phyloP scores from a whole-genome alignment of 2,329 filamentous ascomycete genomes.

The Trichothecium roseum region DNA sequence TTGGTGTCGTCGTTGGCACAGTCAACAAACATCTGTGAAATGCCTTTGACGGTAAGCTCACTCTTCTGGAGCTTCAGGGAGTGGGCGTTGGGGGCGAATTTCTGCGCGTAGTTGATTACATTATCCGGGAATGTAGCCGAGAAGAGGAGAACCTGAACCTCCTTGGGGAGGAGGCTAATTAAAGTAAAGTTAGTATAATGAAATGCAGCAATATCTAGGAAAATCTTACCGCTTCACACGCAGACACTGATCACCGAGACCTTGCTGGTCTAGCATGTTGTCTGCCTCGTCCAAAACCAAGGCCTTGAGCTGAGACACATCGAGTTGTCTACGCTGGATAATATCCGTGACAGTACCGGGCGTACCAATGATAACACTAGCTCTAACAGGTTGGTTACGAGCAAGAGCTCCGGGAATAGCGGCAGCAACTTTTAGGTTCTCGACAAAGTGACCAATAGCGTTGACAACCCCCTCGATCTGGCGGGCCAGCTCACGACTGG shows the following conservation, averaged over 20 bases:
- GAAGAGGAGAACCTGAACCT: constrained; percentile 84
- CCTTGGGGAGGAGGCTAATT: constrained; percentile 57
- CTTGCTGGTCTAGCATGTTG: constrained; percentile 96
- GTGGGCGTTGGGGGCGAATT: constrained; percentile 79
- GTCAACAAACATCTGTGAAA: constrained; percentile 96
- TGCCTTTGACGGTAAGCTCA: constrained; percentile 91
- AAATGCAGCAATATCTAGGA: neutral
- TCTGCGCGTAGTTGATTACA: constrained; percentile 72
- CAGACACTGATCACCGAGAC: constrained; percentile 88
- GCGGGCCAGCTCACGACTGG: constrained; percentile 85
- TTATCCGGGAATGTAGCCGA: constrained; percentile 87
- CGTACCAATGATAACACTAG: constrained; percentile 81
- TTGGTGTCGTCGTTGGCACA: constrained; percentile 75
- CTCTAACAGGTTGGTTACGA: constrained; percentile 58
- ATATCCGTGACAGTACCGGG: constrained; percentile 88
- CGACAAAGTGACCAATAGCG: constrained; percentile 75
- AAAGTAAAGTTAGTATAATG: neutral
- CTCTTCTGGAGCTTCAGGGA: constrained; percentile 79
- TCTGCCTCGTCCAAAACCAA: constrained; percentile 95
- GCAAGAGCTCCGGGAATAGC: constrained; percentile 72
- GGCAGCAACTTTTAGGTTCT: constrained; percentile 64
- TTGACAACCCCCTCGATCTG: constrained; percentile 84
- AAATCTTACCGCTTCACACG: constrained; percentile 64
- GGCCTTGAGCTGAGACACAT: constrained; percentile 62
- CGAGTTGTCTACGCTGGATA: constrained; percentile 65